phyloP scores from a whole-genome alignment of 2,329 filamentous ascomycete genomes.

The Colletotrichum camelliae region DNA sequence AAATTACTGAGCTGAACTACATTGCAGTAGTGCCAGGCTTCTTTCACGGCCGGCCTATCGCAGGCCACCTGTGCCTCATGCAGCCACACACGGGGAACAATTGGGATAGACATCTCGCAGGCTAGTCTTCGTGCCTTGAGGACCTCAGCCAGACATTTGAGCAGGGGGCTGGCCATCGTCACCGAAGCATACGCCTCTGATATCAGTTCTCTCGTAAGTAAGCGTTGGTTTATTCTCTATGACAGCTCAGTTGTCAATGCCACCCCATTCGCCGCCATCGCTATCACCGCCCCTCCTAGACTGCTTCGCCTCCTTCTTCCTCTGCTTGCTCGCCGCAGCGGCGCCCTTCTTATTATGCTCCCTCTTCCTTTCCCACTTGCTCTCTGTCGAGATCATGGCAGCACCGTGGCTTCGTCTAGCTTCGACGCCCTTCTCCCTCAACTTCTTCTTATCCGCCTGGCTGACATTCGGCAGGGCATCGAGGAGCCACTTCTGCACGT shows the following conservation, averaged over 20 bases:
- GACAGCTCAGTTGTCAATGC: conserved; percentile 48
- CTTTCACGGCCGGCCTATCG: background rate
- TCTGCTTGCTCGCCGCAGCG: conserved; percentile 65
- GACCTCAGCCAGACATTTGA: background rate
- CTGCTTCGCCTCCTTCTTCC: conserved; percentile 43
- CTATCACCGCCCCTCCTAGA: conserved; percentile 26
- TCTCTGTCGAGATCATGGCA: conserved; percentile 83
- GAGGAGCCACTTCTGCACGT: conserved; percentile 84
- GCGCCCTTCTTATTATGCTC: conserved; percentile 72
- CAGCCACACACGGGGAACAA: background rate
- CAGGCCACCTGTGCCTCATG: background rate
- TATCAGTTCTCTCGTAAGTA: background rate
- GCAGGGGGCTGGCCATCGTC: background rate
- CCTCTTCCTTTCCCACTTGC: conserved; percentile 72
- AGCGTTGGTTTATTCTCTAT: background rate
- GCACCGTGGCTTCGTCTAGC: conserved; percentile 55
- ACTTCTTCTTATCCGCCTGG: conserved; percentile 82
- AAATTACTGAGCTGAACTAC: background rate
- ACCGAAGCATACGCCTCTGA: background rate
- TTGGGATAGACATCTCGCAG: background rate
- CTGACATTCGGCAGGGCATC: conserved; percentile 83
- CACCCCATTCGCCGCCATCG: conserved; percentile 49
- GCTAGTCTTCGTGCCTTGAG: background rate
- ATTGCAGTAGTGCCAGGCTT: background rate
- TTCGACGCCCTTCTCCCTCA: conserved; percentile 85